A percentile compares a stretch with the other conserved stretches of the same genome.
Evolutionary conservation across 371 early-diverging fungal genomes (phyloP).

Genomic region (Mortierella sp.): DNA sequence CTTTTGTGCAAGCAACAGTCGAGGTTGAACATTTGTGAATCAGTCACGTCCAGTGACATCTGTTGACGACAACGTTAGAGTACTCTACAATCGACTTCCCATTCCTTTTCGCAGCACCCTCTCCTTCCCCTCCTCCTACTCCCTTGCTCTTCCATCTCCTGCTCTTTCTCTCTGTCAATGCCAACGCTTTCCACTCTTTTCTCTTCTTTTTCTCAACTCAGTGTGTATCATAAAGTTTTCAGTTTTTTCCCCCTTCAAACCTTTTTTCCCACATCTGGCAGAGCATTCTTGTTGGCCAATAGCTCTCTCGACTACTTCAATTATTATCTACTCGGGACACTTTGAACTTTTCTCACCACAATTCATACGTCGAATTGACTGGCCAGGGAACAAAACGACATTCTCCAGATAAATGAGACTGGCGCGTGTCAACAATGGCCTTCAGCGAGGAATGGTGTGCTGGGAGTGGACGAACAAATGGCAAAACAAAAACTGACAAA

Average conservation of each 20-base stretch:
- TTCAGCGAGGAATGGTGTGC: background rate
- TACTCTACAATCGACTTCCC: background rate
- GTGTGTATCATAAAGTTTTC: slow-evolving; percentile 2
- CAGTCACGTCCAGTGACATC: background rate
- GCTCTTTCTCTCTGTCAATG: background rate
- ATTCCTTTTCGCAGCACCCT: background rate
- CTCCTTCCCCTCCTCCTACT: background rate
- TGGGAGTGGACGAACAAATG: background rate
- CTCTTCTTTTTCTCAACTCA: background rate
- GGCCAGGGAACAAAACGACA: background rate
- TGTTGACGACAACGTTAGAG: background rate
- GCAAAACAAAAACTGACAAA: too few relatives aligned
- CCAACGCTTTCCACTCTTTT: background rate
- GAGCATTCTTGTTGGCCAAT: background rate
- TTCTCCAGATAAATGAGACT: background rate
- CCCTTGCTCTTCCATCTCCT: background rate
- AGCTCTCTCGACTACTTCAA: background rate
- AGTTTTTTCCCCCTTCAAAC: background rate
- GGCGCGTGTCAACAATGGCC: background rate
- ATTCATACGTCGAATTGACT: too few relatives aligned
- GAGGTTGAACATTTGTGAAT: background rate
- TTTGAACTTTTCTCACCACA: too few relatives aligned
- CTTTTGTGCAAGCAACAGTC: background rate
- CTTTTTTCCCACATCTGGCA: background rate
- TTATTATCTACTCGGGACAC: background rate